Conservation (phyloP, 306 rosid species). For the Hippophae tibetana region DNA sequence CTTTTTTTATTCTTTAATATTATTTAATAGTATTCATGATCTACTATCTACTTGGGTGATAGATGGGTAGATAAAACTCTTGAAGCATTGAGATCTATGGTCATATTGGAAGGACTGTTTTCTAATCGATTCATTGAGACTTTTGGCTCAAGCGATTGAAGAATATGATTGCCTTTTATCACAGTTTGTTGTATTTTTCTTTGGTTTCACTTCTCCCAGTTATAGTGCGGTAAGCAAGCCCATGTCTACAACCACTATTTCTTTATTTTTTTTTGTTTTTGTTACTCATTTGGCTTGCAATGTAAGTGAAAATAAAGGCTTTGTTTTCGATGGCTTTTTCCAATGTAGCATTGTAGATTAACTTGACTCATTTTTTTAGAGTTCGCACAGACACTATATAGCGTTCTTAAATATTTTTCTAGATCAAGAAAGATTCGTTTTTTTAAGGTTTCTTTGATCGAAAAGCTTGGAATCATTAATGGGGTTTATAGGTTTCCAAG, state of each 20-base stretch:
- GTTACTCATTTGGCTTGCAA: conserved; percentile 30
- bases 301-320: conserved; percentile 6
- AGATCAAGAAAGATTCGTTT: conserved; percentile 25
- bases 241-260: conserved; percentile 14
- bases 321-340: conserved; percentile 10
- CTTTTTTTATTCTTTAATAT: too few species aligned
- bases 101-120: too few species aligned
- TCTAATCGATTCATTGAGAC: conserved; percentile 5
- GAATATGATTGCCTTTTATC: conserved; percentile 40
- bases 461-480: conserved; percentile 35
- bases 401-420: conserved; percentile 12
- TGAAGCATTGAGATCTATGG: too few species aligned
- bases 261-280: conserved; percentile 2
- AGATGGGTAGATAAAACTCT: too few species aligned
- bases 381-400: neutral
- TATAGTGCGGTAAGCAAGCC: conserved; percentile 49
- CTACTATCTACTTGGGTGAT: too few species aligned
- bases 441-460: conserved; percentile 18
- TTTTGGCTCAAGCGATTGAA: conserved; percentile 44
- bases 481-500: conserved; percentile 22
- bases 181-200: conserved; percentile 40
- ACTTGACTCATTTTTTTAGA: conserved; percentile 11
- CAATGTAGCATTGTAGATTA: conserved; percentile 31
- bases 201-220: conserved; percentile 53
- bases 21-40: too few species aligned